Evolutionary conservation across 2,329 filamentous ascomycete species (phyloP).

Genomic region (Hymenoscyphus occultus): DNA sequence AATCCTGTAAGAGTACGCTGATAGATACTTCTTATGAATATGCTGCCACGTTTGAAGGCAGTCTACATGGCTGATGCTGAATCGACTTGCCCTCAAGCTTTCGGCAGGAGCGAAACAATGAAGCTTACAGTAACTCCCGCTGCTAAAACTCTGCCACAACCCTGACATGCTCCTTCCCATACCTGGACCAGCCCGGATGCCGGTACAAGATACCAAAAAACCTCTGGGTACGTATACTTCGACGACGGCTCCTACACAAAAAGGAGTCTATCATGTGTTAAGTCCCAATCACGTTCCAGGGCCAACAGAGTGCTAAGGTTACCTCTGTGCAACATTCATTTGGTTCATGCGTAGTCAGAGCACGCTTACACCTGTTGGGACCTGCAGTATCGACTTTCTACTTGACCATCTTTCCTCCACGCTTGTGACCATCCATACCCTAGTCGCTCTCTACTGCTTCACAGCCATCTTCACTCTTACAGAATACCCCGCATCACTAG

Average conservation of each 20-base stretch:
- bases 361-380: conserved; percentile 1
- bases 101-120: background rate
- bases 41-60: background rate
- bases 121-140: no score
- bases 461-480: background rate
- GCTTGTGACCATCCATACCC: conserved; percentile 11
- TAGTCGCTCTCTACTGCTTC: conserved; percentile 4
- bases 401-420: conserved; percentile 6
- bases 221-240: background rate
- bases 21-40: background rate
- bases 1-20: background rate
- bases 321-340: background rate
- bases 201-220: background rate
- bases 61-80: background rate
- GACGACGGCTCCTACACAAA: background rate
- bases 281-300: background rate
- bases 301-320: background rate
- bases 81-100: background rate
- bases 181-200: background rate
- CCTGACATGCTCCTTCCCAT: background rate
- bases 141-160: background rate
- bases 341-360: background rate
- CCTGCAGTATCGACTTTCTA: conserved; percentile 8
- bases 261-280: background rate
- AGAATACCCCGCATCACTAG: background rate